These are phyloP conservation scores for Nitzschia sp. DNA, from an alignment of 108 stramenopile species.

Conservation along the genomic window DNA sequence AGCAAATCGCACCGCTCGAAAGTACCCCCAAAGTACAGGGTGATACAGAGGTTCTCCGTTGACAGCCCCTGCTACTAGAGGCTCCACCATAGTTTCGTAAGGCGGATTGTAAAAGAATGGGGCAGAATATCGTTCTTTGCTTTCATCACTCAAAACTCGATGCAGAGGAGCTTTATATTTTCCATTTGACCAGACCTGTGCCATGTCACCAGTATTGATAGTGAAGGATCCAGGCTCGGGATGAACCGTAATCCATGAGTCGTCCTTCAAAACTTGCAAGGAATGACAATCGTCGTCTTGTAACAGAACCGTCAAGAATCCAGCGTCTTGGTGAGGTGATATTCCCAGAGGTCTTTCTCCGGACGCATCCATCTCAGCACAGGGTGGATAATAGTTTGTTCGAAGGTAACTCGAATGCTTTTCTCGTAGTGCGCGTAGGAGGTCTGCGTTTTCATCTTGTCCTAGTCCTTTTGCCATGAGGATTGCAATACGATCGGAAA, in stretches of 20 bases:
- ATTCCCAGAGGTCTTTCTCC: constrained; percentile 55
- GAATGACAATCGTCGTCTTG: constrained; percentile 86
- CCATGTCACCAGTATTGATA: constrained; percentile 95
- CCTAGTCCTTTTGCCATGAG: constrained; percentile 69
- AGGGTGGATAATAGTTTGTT: constrained; percentile 85
- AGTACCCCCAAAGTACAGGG: constrained; percentile 76
- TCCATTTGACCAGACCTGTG: constrained; percentile 91
- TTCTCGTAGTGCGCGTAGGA: constrained; percentile 46
- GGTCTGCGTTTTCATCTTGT: constrained; percentile 30
- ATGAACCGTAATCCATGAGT: constrained; percentile 72
- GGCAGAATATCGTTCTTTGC: constrained; percentile 75
- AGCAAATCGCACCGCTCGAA: constrained; percentile 83
- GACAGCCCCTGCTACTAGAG: constrained; percentile 22
- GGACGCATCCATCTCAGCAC: constrained; percentile 26
- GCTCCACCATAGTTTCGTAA: constrained; percentile 58
- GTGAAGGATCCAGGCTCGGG: constrained; percentile 85
- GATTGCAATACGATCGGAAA: constrained; percentile 62
- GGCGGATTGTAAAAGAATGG: constrained; percentile 95
- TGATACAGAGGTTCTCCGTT: constrained; percentile 37
- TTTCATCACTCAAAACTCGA: constrained; percentile 78
- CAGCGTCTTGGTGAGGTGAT: constrained; percentile 91
- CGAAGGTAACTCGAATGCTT: constrained; percentile 85
- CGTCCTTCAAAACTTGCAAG: constrained; percentile 68
- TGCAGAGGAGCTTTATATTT: constrained; percentile 85
- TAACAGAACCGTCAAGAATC: constrained; percentile 86